Percentiles rank a stretch among this genome's conserved stretches.
Evolutionary conservation across 306 rosid genomes (phyloP).

Genomic region (Begonia peltatifolia): DNA sequence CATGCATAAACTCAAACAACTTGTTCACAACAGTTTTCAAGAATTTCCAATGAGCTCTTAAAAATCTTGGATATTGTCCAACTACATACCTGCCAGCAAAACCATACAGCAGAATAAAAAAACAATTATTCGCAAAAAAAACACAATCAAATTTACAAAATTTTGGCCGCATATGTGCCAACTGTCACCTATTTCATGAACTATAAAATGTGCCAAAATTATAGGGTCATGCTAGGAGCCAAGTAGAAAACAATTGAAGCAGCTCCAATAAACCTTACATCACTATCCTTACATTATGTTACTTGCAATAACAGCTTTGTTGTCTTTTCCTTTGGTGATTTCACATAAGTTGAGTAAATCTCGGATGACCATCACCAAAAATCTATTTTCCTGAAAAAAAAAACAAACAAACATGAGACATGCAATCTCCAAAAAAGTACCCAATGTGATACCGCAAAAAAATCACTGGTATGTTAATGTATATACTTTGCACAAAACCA

Average conservation of each 20-base stretch:
- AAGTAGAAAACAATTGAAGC: background rate
- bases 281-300: conserved; percentile 67
- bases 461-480: too few relatives aligned
- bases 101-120: background rate
- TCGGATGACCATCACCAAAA: conserved; percentile 99
- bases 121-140: too few relatives aligned
- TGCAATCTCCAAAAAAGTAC: too few relatives aligned
- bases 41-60: conserved; percentile 97
- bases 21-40: conserved; percentile 89
- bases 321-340: conserved; percentile 94
- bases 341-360: conserved; percentile 88
- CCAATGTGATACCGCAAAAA: too few relatives aligned
- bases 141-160: too few relatives aligned
- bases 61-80: conserved; percentile 92
- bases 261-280: background rate
- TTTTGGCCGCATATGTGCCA: too few relatives aligned
- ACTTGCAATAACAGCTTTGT: conserved; percentile 98
- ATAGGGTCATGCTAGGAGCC: too few relatives aligned
- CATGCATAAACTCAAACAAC: conserved; percentile 97
- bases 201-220: too few relatives aligned
- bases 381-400: conserved; percentile 75
- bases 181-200: too few relatives aligned
- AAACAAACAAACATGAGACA: conserved; percentile 2
- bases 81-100: conserved; percentile 74
- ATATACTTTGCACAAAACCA: too few relatives aligned